Conservation (phyloP, 768 basidiomycete genomes). For the Lactarius hengduanensis region DNA sequence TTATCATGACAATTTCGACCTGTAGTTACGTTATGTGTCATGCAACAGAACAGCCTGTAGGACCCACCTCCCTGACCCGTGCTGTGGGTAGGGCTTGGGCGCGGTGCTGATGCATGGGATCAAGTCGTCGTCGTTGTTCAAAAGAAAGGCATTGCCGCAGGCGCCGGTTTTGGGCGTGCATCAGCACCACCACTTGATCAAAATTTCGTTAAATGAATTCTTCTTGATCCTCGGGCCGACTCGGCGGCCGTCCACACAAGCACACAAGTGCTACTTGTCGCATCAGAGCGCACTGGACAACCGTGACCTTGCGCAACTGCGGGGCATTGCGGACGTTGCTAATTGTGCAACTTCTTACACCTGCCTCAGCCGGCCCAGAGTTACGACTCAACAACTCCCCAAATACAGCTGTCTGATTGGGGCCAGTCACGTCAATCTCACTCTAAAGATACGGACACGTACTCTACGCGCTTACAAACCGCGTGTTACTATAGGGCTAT, state of each 20-base stretch:
- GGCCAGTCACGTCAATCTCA: not conserved
- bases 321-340: no score
- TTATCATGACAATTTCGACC: no score
- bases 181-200: no score
- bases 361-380: not conserved
- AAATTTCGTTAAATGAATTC: no score
- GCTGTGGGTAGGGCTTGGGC: not conserved
- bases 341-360: no score
- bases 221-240: no score
- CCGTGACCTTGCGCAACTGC: no score
- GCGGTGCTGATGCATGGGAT: not conserved
- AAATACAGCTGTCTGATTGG: not conserved
- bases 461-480: not conserved
- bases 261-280: no score
- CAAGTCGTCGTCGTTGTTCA: not conserved
- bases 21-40: not conserved
- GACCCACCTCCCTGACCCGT: not conserved
- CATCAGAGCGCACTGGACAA: no score
- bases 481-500: not conserved
- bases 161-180: no score
- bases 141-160: not conserved
- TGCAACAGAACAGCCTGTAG: not conserved
- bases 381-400: not conserved
- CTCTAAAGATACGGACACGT: not conserved
- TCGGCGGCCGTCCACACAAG: no score